Percentiles rank a stretch among this genome's conserved stretches.
Conservation (phyloP, 2,329 filamentous ascomycete species). For the Exophiala phaeomuriformis region DNA sequence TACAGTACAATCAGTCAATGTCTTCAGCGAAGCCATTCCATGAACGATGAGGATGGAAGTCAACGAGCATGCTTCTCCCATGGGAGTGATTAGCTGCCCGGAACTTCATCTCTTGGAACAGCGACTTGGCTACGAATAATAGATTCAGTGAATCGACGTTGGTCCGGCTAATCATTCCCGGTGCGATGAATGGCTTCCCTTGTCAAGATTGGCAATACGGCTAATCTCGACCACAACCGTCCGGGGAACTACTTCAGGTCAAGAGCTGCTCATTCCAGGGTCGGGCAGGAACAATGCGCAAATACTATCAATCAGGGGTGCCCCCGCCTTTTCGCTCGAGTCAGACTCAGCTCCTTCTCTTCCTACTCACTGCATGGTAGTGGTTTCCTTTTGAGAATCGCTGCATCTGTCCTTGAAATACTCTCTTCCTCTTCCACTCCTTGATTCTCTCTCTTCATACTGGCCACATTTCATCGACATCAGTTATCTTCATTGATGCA, state of each 20-base stretch:
- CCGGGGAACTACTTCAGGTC: too few relatives aligned
- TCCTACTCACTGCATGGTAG: not conserved
- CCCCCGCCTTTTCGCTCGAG: too few relatives aligned
- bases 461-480: not conserved
- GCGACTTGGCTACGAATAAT: constrained; percentile 5
- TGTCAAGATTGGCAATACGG: too few relatives aligned
- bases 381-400: not conserved
- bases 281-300: too few relatives aligned
- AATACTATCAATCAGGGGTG: too few relatives aligned
- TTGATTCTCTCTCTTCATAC: not conserved
- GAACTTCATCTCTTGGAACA: constrained; percentile 3
- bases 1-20: not conserved
- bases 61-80: too few relatives aligned
- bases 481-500: not conserved
- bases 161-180: too few relatives aligned
- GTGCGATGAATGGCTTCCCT: too few relatives aligned
- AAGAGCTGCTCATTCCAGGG: too few relatives aligned
- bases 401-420: not conserved
- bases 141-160: too few relatives aligned
- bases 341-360: not conserved
- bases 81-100: not conserved
- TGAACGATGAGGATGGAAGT: not conserved
- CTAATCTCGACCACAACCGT: too few relatives aligned
- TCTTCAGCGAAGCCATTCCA: not conserved
- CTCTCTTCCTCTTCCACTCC: not conserved